Evolutionary conservation across 306 rosid genomes (phyloP).

Genomic region (Casuarina glauca): DNA sequence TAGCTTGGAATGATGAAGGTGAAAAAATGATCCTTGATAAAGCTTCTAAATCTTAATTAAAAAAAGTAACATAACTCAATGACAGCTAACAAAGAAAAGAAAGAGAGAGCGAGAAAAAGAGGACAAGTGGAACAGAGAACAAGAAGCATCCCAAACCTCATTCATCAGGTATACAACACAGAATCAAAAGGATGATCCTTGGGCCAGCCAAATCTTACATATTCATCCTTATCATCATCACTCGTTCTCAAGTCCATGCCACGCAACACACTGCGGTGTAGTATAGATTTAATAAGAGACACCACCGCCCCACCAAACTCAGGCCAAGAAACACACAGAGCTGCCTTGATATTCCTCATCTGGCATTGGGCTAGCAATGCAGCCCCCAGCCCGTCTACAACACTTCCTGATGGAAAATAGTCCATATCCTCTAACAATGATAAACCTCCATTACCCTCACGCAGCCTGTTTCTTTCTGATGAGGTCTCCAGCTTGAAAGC

Average conservation of each 20-base stretch:
- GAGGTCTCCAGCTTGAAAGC: slow-evolving; percentile 76
- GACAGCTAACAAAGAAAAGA: background rate
- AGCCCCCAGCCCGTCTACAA: slow-evolving; percentile 76
- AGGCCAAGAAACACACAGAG: slow-evolving; percentile 79
- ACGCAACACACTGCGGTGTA: slow-evolving; percentile 37
- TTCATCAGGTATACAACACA: slow-evolving; percentile 61
- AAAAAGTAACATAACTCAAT: background rate
- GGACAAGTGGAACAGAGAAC: background rate
- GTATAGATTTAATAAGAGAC: slow-evolving; percentile 45
- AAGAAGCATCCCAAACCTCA: background rate
- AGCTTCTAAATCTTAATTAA: background rate
- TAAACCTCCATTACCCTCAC: slow-evolving; percentile 8
- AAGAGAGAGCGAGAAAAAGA: background rate
- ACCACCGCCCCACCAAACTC: slow-evolving; percentile 50
- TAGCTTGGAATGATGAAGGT: background rate
- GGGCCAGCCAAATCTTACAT: slow-evolving; percentile 31
- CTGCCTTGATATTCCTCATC: slow-evolving; percentile 52
- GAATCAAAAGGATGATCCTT: slow-evolving; percentile 54
- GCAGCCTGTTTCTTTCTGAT: slow-evolving; percentile 41
- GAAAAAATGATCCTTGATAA: background rate
- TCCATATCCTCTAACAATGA: slow-evolving; percentile 40
- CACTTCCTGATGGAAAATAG: slow-evolving; percentile 81
- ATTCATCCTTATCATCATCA: slow-evolving; percentile 23
- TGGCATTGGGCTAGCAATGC: slow-evolving; percentile 69
- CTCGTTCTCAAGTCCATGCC: slow-evolving; percentile 36